phyloP scores from a whole-genome alignment of 106 monocot species.

The Dendrobium nobile region DNA sequence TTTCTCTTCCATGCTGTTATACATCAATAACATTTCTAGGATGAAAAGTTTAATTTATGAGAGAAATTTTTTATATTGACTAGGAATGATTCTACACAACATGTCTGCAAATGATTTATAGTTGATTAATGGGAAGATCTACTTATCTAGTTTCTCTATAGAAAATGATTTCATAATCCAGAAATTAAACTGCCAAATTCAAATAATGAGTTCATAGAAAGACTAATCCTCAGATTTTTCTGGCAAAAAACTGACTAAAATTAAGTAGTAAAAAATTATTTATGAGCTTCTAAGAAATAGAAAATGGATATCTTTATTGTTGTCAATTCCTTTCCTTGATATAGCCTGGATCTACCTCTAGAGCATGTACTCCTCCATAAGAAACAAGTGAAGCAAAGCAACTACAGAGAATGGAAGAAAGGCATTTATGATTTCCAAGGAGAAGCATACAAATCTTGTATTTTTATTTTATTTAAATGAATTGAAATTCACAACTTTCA shows the following conservation, averaged over 20 bases:
- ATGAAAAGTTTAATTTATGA: background rate
- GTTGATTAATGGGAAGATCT: no score
- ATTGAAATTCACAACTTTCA: constrained; percentile 1
- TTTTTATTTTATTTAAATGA: background rate
- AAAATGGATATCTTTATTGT: background rate
- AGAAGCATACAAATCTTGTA: background rate
- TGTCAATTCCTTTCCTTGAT: constrained; percentile 5
- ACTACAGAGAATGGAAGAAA: background rate
- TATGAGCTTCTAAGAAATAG: background rate
- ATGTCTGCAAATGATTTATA: no score
- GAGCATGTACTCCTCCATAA: constrained; percentile 16
- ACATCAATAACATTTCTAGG: no score
- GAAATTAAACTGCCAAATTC: no score
- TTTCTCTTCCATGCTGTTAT: background rate
- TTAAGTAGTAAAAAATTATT: background rate
- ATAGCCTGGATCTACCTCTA: constrained; percentile 15
- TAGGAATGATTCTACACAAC: no score
- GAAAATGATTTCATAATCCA: background rate
- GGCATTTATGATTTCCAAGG: constrained; percentile 8
- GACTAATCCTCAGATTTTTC: background rate
- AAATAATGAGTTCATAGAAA: background rate
- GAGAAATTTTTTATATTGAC: background rate
- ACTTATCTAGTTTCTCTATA: background rate
- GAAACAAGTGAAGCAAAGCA: background rate
- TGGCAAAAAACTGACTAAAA: background rate